phyloP scores from a whole-genome alignment of 2,329 filamentous ascomycete species.

The Ophiostoma triangulosporum region DNA sequence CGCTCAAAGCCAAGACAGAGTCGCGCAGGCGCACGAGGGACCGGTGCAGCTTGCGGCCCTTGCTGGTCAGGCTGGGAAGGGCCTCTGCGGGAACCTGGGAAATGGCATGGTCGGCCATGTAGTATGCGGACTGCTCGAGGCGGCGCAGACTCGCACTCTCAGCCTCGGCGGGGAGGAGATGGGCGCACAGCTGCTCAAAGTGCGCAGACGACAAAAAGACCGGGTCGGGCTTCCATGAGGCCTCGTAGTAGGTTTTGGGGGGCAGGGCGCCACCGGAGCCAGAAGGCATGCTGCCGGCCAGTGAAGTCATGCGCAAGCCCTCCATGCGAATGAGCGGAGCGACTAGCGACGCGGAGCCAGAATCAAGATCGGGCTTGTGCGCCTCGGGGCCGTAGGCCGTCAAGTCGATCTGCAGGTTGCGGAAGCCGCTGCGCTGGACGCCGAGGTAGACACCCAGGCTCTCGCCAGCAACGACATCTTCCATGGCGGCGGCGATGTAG shows the following conservation, averaged over 20 bases:
- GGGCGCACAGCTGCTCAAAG: slow-evolving; percentile 10
- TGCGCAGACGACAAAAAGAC: slow-evolving; percentile 8
- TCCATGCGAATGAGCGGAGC: slow-evolving; percentile 13
- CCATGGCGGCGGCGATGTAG: slow-evolving; percentile 8
- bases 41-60: slow-evolving; percentile 11
- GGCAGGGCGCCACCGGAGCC: not conserved
- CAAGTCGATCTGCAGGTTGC: slow-evolving; percentile 14
- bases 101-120: slow-evolving; percentile 13
- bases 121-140: slow-evolving; percentile 12
- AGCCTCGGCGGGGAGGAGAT: slow-evolving; percentile 7
- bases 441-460: slow-evolving; percentile 8
- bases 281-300: slow-evolving; percentile 10
- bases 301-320: slow-evolving; percentile 13
- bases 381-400: slow-evolving; percentile 4
- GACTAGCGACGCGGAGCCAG: not conserved
- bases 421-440: slow-evolving; percentile 12
- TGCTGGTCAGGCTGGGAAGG: slow-evolving; percentile 5
- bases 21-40: slow-evolving; percentile 10
- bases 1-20: slow-evolving; percentile 5
- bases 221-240: slow-evolving; percentile 11
- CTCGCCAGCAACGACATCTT: slow-evolving; percentile 1
- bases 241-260: slow-evolving; percentile 13
- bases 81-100: not conserved
- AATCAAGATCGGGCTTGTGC: not conserved
- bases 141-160: slow-evolving; percentile 9